Evolutionary conservation across 495 filamentous ascomycete species (phyloP).

Genomic region (Rhizodiscina lignyota): DNA sequence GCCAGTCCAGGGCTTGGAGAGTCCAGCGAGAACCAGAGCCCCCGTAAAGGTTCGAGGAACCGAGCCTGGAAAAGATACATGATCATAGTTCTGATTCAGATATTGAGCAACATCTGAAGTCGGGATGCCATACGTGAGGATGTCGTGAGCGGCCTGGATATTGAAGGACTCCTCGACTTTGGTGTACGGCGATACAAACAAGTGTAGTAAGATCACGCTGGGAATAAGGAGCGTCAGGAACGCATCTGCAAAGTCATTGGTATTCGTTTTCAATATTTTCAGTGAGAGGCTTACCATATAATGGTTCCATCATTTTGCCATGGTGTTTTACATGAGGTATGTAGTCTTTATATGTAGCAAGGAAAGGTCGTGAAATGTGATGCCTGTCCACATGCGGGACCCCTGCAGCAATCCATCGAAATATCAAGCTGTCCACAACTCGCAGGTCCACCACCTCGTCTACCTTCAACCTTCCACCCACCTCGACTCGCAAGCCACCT

Average conservation of each 20-base stretch:
- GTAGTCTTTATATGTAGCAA: too few species aligned
- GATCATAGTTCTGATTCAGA: slow-evolving; percentile 55
- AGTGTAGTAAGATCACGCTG: slow-evolving; percentile 54
- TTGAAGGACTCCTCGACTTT: slow-evolving; percentile 99
- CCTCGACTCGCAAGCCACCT: too few species aligned
- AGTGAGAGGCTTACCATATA: neutral
- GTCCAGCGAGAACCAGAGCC: slow-evolving; percentile 49
- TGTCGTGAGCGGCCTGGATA: slow-evolving; percentile 86
- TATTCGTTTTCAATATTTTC: too few species aligned
- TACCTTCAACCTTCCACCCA: too few species aligned
- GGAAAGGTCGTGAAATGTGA: too few species aligned
- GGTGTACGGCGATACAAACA: slow-evolving; percentile 71
- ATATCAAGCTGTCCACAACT: too few species aligned
- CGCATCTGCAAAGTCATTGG: neutral
- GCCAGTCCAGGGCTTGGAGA: slow-evolving; percentile 36
- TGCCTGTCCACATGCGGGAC: too few species aligned
- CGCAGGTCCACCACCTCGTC: too few species aligned
- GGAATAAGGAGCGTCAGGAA: slow-evolving; percentile 1
- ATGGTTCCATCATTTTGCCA: neutral
- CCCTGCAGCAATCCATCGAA: too few species aligned
- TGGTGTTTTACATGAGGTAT: too few species aligned
- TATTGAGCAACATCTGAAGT: slow-evolving; percentile 30
- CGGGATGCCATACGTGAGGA: slow-evolving; percentile 64
- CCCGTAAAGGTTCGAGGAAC: slow-evolving; percentile 87
- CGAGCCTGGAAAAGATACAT: slow-evolving; percentile 77